Evolutionary conservation across 768 basidiomycete species (phyloP).

Genomic region (Podaxis sp.): DNA sequence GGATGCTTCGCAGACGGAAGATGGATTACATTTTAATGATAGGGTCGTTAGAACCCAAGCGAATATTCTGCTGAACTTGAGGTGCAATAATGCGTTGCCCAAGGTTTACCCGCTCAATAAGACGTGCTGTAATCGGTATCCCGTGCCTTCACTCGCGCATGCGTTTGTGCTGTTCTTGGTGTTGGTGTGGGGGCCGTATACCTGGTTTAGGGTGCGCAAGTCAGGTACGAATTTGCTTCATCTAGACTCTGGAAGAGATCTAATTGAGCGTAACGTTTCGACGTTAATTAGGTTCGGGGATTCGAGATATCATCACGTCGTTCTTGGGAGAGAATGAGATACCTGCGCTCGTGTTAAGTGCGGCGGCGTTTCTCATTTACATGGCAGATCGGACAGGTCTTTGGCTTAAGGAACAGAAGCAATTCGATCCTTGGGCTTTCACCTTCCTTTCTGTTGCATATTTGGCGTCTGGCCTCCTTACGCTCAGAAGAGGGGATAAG

Average conservation of each 20-base stretch:
- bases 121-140: slow-evolving; percentile 82
- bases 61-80: slow-evolving; percentile 73
- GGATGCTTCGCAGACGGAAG: slow-evolving; percentile 70
- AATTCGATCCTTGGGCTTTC: slow-evolving; percentile 72
- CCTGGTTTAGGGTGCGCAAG: slow-evolving; percentile 32
- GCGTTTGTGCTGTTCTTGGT: slow-evolving; percentile 47
- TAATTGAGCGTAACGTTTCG: neutral
- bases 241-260: neutral
- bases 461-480: slow-evolving; percentile 59
- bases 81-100: slow-evolving; percentile 73
- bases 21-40: slow-evolving; percentile 82
- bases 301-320: slow-evolving; percentile 8
- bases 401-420: slow-evolving; percentile 90
- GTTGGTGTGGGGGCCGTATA: slow-evolving; percentile 52
- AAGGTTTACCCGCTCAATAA: slow-evolving; percentile 67
- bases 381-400: slow-evolving; percentile 82
- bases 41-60: slow-evolving; percentile 67
- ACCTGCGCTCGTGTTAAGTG: slow-evolving; percentile 20
- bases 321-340: slow-evolving; percentile 14
- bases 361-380: slow-evolving; percentile 51
- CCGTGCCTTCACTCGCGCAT: slow-evolving; percentile 60
- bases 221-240: slow-evolving; percentile 19
- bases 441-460: slow-evolving; percentile 51
- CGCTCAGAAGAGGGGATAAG: slow-evolving; percentile 70
- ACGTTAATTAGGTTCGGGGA: slow-evolving; percentile 1